Conservation (phyloP, 1,139 yeast genomes). For the Yamadazyma aaseri region DNA sequence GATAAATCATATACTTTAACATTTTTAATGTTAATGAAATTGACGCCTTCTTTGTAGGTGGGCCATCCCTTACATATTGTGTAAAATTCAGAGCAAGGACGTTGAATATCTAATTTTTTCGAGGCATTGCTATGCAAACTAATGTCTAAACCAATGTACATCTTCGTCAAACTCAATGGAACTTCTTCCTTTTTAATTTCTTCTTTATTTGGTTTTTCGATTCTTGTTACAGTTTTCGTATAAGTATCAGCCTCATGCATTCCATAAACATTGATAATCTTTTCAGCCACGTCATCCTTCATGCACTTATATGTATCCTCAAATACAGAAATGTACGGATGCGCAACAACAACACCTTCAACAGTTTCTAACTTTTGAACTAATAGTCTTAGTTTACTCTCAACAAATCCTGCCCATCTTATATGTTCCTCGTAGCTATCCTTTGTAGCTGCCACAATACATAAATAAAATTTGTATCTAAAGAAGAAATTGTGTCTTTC, state of each 20-base stretch:
- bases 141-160: constrained; percentile 78
- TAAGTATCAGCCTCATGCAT: constrained; percentile 18
- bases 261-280: constrained; percentile 55
- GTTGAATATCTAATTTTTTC: constrained; percentile 75
- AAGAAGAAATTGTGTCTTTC: constrained; percentile 78
- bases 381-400: constrained; percentile 76
- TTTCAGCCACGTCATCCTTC: background rate
- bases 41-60: constrained; percentile 58
- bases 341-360: constrained; percentile 77
- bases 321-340: constrained; percentile 84
- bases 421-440: constrained; percentile 70
- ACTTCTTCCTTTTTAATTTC: constrained; percentile 12
- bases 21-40: constrained; percentile 67
- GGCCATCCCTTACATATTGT: constrained; percentile 74
- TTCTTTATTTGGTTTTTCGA: constrained; percentile 26
- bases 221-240: constrained; percentile 11
- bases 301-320: constrained; percentile 43
- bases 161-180: constrained; percentile 57
- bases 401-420: constrained; percentile 91
- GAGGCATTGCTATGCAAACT: constrained; percentile 34
- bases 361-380: constrained; percentile 79
- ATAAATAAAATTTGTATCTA: constrained; percentile 80
- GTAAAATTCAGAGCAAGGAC: constrained; percentile 89
- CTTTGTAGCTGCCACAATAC: constrained; percentile 74
- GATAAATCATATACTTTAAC: constrained; percentile 83